Percentiles rank a stretch among this genome's conserved stretches.
phyloP scores from a whole-genome alignment of 2,329 filamentous ascomycete genomes.

The Colletotrichum godetiae region DNA sequence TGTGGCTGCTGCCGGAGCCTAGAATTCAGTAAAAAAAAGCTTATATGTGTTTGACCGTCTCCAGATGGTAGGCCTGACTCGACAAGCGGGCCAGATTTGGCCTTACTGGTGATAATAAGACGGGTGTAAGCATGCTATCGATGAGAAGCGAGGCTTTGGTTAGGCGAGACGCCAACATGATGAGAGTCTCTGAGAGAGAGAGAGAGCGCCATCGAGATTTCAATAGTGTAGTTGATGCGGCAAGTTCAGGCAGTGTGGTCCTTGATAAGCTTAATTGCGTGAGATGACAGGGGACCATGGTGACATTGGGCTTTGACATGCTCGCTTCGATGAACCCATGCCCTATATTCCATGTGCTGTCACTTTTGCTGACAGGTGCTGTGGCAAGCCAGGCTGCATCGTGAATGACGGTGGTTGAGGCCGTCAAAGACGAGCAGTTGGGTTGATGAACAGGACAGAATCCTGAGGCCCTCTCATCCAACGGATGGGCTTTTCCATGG shows the following conservation, averaged over 20 bases:
- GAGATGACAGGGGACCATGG: neutral
- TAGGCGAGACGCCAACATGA: neutral
- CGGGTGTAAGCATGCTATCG: neutral
- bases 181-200: neutral
- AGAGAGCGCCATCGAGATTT: neutral
- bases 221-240: neutral
- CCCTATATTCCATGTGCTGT: neutral
- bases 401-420: neutral
- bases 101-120: neutral
- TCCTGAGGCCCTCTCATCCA: neutral
- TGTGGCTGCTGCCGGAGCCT: neutral
- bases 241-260: neutral
- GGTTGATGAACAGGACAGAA: neutral
- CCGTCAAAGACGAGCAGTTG: neutral
- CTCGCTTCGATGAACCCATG: neutral
- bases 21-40: conserved; percentile 21
- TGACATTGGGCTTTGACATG: neutral
- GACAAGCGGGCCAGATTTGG: neutral
- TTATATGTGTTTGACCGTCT: neutral
- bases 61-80: neutral
- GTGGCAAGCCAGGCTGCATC: neutral
- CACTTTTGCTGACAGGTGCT: neutral
- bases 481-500: neutral
- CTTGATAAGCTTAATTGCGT: conserved; percentile 24
- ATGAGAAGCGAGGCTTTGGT: neutral